phyloP scores from a whole-genome alignment of 768 basidiomycete genomes.

The Daedaleopsis nitida region DNA sequence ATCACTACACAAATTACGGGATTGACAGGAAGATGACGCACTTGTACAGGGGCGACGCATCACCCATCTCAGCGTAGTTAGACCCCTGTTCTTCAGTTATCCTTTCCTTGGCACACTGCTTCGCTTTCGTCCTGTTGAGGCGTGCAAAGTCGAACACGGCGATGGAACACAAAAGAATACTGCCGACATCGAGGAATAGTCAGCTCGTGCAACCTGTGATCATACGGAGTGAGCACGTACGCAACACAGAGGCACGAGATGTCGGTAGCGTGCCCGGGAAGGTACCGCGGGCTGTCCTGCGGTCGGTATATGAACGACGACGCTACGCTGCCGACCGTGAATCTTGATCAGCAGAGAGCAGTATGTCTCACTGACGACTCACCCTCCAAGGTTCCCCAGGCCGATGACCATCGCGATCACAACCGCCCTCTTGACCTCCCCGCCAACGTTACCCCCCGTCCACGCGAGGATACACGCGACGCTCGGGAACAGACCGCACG shows the following conservation, averaged over 20 bases:
- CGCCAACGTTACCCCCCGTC: conserved; percentile 57
- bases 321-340: conserved; percentile 33
- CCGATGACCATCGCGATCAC: conserved; percentile 56
- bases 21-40: too few relatives aligned
- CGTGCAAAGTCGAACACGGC: conserved; percentile 52
- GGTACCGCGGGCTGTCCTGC: conserved; percentile 19
- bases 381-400: conserved; percentile 59
- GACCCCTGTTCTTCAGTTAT: conserved; percentile 42
- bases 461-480: conserved; percentile 53
- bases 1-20: too few relatives aligned
- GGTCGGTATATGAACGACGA: conserved; percentile 43
- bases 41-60: conserved; percentile 59
- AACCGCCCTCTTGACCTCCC: conserved; percentile 54
- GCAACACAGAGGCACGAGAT: conserved; percentile 12
- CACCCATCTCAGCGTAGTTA: conserved; percentile 52
- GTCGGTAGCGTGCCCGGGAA: conserved; percentile 16
- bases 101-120: conserved; percentile 43
- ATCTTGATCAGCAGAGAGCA: conserved; percentile 34
- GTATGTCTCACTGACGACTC: conserved; percentile 7
- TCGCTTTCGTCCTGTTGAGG: conserved; percentile 38
- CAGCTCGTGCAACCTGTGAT: conserved; percentile 24
- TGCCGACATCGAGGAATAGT: conserved; percentile 23
- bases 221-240: conserved; percentile 4
- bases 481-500: conserved; percentile 54
- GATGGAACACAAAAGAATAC: conserved; percentile 43